Evolutionary conservation across 2,329 filamentous ascomycete species (phyloP), one percentile per base, ranked within the genome.

Genomic region (Aspergillus ruber): DNA sequence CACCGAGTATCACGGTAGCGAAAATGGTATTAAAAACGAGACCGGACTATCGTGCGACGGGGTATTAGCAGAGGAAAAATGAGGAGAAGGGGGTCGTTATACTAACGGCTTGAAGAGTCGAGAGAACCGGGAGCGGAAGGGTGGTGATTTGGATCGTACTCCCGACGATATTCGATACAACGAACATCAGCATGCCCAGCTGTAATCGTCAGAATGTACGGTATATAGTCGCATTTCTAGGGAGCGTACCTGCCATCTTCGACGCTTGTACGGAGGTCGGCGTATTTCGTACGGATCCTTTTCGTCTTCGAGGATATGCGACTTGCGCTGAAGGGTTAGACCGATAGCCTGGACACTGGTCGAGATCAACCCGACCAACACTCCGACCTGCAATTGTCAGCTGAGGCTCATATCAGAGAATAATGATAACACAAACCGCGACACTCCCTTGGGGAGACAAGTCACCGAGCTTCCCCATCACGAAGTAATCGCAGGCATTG

Each of bases 11-110:
- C 48, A 97, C 74, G 40, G 90, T 94, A 52, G 93, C 93, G 77
- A 94, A 95, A 68, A 97, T 89, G 48, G 91, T 95, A 75, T 98
- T 98, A 78, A 98, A 98, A 52, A 98, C 93, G 47, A 98, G 79
- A 40, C 93, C 93, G 3, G 91, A 95, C 65, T 80, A 57, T 47
- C 27, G 25, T 15, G 13, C 10, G 17, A 13, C 18, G 5, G 15
- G 3, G 10, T 5, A 3, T 39, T 9, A 39, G 36, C 17, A 21
- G 10, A 12, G 17, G 21, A 21, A 18, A 12, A 18, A 12, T 4
- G 15, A 39, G 10, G 4, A 41, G 35, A 43, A 23, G 39, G 39
- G 33, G 35, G n/a, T 6, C 15, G 4, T 10, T 35, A 43, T 32
- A 65, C 73, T 58, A 68, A 79, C 76, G 15, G 91, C 91, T 73